phyloP scores from a whole-genome alignment of 129 eudicot genomes.

The Silybum marianum region DNA sequence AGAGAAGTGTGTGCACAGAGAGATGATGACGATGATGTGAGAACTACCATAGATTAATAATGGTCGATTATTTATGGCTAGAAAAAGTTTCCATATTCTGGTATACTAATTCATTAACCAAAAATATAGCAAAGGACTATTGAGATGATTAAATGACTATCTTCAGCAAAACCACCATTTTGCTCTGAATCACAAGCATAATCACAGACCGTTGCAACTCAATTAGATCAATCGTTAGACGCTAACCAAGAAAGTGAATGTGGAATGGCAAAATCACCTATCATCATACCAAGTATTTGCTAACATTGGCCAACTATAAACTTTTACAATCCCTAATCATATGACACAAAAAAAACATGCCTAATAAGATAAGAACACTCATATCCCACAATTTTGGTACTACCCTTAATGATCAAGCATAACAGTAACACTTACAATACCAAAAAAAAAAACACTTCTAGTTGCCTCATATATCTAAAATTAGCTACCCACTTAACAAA shows the following conservation, averaged over 20 bases:
- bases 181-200: neutral
- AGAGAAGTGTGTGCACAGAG: too few relatives aligned
- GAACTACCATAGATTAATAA: neutral
- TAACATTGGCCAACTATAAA: too few relatives aligned
- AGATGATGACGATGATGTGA: too few relatives aligned
- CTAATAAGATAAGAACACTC: neutral
- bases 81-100: neutral
- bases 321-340: neutral
- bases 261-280: too few relatives aligned
- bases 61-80: neutral
- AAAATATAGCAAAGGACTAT: neutral
- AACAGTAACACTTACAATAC: neutral
- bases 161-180: neutral
- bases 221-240: too few relatives aligned
- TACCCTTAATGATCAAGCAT: neutral
- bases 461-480: neutral
- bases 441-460: neutral
- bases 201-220: too few relatives aligned
- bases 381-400: neutral
- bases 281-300: neutral
- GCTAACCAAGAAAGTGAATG: too few relatives aligned
- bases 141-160: neutral
- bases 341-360: too few relatives aligned
- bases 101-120: neutral
- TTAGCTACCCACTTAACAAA: conserved; percentile 3